phyloP scores from a whole-genome alignment of 805 yeast species.

The Spathaspora boniae region DNA sequence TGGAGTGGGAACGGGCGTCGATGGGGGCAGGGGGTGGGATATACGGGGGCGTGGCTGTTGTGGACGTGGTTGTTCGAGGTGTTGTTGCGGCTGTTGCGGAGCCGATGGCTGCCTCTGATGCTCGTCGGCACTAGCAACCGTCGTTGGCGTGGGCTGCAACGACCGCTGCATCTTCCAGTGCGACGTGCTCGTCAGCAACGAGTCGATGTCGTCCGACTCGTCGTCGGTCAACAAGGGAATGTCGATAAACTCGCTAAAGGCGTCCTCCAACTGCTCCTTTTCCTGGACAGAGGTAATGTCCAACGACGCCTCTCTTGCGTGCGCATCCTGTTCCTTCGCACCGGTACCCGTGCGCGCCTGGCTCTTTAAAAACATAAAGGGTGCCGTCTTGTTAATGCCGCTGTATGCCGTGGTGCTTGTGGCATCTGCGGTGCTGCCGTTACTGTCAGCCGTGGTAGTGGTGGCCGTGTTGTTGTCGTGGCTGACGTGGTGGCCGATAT shows the following conservation, averaged over 20 bases:
- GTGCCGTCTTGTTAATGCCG: constrained; percentile 2
- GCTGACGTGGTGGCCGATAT: no score
- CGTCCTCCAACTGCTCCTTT: constrained; percentile 5
- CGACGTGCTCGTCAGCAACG: constrained; percentile 7
- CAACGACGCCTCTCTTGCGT: constrained; percentile 6
- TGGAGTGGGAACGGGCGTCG: no score
- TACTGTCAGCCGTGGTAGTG: neutral
- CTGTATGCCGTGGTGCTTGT: neutral
- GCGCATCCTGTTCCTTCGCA: constrained; percentile 1
- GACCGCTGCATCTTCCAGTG: constrained; percentile 5
- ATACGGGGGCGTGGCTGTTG: constrained; percentile 7
- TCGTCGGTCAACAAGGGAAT: constrained; percentile 7
- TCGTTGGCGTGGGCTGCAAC: constrained; percentile 10
- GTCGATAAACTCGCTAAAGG: constrained; percentile 6
- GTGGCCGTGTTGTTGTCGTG: no score
- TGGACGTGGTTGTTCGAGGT: constrained; percentile 6
- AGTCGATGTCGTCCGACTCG: constrained; percentile 6
- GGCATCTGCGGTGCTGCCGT: constrained; percentile 3
- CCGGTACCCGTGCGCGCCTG: no score
- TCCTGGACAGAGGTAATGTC: constrained; percentile 10
- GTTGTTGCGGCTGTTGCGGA: constrained; percentile 3
- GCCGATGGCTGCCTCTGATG: constrained; percentile 4
- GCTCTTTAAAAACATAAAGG: constrained; percentile 2
- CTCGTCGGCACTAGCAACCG: constrained; percentile 4
- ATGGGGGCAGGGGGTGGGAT: no score